A percentile compares a stretch with the other conserved stretches of the same genome.
These are phyloP conservation scores for Nicotiana otophora DNA, from an alignment of 257 asterid genomes.

Conservation along the genomic window DNA sequence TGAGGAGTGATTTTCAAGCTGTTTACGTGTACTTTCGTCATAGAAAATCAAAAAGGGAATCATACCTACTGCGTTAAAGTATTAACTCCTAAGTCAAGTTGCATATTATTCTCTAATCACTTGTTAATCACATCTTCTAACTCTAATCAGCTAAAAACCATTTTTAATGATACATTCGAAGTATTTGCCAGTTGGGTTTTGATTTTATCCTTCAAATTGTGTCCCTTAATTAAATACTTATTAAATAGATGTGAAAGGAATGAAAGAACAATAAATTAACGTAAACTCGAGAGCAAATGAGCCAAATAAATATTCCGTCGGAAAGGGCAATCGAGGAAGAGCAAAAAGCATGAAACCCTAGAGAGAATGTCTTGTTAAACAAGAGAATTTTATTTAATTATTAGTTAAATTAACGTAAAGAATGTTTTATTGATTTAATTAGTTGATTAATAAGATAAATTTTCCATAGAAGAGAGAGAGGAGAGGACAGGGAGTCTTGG, in stretches of 20 bases:
- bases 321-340: slow-evolving; percentile 5
- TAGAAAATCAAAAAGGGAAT: neutral
- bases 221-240: neutral
- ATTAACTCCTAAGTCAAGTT: neutral
- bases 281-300: neutral
- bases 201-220: slow-evolving; percentile 5
- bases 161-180: slow-evolving; percentile 3
- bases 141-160: neutral
- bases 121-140: neutral
- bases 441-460: neutral
- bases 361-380: slow-evolving; percentile 1
- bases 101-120: slow-evolving; percentile 5
- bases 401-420: neutral
- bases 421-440: neutral
- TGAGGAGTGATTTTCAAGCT: neutral
- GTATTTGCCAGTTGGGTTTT: slow-evolving; percentile 5
- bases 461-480: neutral
- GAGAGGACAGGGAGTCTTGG: slow-evolving; percentile 12
- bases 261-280: neutral
- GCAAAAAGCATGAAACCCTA: neutral
- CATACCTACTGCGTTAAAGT: neutral
- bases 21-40: neutral
- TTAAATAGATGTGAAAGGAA: slow-evolving; percentile 5
- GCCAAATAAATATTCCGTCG: slow-evolving; percentile 6
- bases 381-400: neutral